These are phyloP conservation scores for Conticribra guillardii DNA, from an alignment of 108 stramenopile species.

Conservation along the genomic window DNA sequence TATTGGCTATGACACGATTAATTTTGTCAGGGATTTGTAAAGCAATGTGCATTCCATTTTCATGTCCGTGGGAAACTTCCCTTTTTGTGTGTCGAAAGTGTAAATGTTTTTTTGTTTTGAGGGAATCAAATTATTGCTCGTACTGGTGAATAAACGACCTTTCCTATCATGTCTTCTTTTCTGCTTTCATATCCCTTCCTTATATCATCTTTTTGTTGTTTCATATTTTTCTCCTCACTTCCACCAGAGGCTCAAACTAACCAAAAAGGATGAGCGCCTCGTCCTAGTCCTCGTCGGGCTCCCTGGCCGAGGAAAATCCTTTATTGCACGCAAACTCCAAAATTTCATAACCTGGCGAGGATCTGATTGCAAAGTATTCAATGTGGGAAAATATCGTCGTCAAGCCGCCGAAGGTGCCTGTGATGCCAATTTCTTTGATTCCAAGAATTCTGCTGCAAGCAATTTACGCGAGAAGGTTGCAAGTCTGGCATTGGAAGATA, in stretches of 20 bases:
- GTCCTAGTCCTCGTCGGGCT: constrained; percentile 88
- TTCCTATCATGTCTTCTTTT: not conserved
- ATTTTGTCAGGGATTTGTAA: too few relatives aligned
- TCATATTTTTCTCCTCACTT: constrained; percentile 9
- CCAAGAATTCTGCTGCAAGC: constrained; percentile 67
- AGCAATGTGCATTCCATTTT: too few relatives aligned
- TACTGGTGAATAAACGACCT: too few relatives aligned
- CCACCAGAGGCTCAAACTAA: constrained; percentile 67
- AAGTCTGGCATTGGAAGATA: constrained; percentile 70
- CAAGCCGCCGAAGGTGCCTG: constrained; percentile 63
- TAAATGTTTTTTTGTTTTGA: too few relatives aligned
- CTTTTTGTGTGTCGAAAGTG: too few relatives aligned
- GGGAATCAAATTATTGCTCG: too few relatives aligned
- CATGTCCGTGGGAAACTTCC: too few relatives aligned
- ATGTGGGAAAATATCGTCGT: constrained; percentile 90
- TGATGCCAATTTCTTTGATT: constrained; percentile 88
- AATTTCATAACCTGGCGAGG: constrained; percentile 87
- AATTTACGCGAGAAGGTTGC: constrained; percentile 77
- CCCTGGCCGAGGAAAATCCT: constrained; percentile 91
- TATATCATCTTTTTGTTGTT: constrained; percentile 2
- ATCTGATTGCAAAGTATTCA: constrained; percentile 79
- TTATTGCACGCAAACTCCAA: constrained; percentile 86
- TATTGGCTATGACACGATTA: too few relatives aligned
- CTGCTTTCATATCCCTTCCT: not conserved
- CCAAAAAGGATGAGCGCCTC: constrained; percentile 67